Evolutionary conservation across 164 flowering plant genomes (phyloP).

Genomic region (Annona cherimola): DNA sequence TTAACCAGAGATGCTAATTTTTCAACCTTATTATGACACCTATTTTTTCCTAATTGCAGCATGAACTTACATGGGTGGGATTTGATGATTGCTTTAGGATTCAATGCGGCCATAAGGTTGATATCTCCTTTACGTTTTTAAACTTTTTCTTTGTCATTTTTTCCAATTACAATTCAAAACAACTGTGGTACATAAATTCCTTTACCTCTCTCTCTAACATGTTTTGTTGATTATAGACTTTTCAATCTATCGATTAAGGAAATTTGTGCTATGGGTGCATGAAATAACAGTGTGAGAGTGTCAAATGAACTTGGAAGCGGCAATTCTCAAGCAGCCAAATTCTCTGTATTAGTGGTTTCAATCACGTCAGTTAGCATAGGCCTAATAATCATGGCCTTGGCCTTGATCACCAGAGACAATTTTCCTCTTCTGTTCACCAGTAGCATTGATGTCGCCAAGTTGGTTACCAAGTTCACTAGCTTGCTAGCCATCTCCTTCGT

Average conservation of each 20-base stretch:
- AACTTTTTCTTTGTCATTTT: background rate
- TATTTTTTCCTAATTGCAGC: conserved; percentile 20
- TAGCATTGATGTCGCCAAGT: background rate
- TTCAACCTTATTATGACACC: no score
- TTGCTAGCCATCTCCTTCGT: background rate
- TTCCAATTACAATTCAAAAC: background rate
- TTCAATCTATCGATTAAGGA: background rate
- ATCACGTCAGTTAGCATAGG: conserved; percentile 20
- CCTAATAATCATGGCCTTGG: conserved; percentile 13
- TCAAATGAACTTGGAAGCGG: conserved; percentile 52
- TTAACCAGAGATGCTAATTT: no score
- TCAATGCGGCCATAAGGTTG: conserved; percentile 38
- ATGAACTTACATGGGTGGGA: conserved; percentile 58
- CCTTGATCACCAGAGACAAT: conserved; percentile 5
- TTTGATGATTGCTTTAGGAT: conserved; percentile 57
- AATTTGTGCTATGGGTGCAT: background rate
- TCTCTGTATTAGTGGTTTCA: conserved; percentile 22
- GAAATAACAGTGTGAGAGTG: conserved; percentile 33
- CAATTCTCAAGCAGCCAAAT: conserved; percentile 38
- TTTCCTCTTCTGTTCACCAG: background rate
- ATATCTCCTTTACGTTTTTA: conserved; percentile 15
- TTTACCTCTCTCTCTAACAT: background rate
- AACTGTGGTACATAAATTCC: no score
- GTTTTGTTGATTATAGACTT: background rate
- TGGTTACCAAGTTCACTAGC: background rate